These are phyloP conservation scores for Paramecium bursaria DNA, from an alignment of 73 alveolate genomes.

Conservation along the genomic window DNA sequence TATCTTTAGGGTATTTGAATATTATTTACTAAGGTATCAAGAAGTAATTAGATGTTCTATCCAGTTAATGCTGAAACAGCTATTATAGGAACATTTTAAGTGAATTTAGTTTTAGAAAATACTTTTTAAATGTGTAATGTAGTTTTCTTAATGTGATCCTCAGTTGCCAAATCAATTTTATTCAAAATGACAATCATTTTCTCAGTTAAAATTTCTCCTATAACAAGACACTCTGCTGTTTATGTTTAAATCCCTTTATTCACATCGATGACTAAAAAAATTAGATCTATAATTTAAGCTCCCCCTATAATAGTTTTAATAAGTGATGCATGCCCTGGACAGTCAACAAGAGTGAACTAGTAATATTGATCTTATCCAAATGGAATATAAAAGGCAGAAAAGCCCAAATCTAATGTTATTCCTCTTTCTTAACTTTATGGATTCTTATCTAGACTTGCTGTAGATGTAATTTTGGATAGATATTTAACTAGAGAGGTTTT, in stretches of 20 bases:
- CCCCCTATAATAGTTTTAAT: slow-evolving; percentile 99
- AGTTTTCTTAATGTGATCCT: slow-evolving; percentile 78
- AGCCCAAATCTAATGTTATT: slow-evolving; percentile 98
- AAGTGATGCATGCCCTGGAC: slow-evolving; percentile 99
- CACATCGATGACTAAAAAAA: slow-evolving; percentile 97
- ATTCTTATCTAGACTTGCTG: slow-evolving; percentile 99
- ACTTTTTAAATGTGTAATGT: slow-evolving; percentile 70
- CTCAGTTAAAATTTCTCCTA: slow-evolving; percentile 95
- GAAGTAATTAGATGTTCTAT: slow-evolving; percentile 75
- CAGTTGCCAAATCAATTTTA: slow-evolving; percentile 95
- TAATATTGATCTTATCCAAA: slow-evolving; percentile 74
- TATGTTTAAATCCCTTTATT: slow-evolving; percentile 79
- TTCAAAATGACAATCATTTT: slow-evolving; percentile 94
- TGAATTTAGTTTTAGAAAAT: slow-evolving; percentile 88
- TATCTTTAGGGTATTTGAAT: slow-evolving; percentile 76
- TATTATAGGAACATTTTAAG: slow-evolving; percentile 87
- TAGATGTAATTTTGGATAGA: slow-evolving; percentile 92
- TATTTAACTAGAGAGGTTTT: slow-evolving; percentile 95
- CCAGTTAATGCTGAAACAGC: slow-evolving; percentile 85
- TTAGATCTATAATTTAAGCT: slow-evolving; percentile 97
- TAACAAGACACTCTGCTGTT: slow-evolving; percentile 66
- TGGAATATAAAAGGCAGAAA: slow-evolving; percentile 94
- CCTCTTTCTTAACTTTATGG: slow-evolving; percentile 98
- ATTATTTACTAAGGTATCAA: slow-evolving; percentile 66
- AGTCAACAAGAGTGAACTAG: slow-evolving; percentile 98